Conservation (phyloP, 441 rosid genomes). For the Adansonia madagascariensis region DNA sequence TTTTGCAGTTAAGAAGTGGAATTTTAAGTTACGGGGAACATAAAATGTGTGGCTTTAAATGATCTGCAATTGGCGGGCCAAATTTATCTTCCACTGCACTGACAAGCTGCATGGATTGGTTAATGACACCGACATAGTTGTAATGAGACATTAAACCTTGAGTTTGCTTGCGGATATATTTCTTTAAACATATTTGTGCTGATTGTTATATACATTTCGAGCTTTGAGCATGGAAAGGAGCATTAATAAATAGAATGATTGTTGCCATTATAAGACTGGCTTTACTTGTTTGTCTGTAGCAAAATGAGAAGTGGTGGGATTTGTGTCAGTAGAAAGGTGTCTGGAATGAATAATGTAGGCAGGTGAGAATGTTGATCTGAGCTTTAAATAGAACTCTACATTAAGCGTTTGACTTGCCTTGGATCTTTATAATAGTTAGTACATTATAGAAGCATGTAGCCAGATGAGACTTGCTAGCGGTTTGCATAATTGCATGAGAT, state of each 20-base stretch:
- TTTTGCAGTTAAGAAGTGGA: constrained; percentile 46
- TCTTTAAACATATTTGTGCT: not conserved
- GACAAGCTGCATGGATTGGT: constrained; percentile 11
- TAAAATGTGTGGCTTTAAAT: constrained; percentile 25
- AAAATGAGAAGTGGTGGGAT: not conserved
- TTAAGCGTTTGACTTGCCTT: too few species aligned
- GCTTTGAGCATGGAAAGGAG: not conserved
- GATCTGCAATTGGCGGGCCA: not conserved
- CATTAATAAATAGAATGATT: too few species aligned
- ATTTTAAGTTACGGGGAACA: constrained; percentile 30
- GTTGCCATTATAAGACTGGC: too few species aligned
- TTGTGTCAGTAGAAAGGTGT: not conserved
- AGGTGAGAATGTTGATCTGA: too few species aligned
- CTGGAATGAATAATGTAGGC: too few species aligned
- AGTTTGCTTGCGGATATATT: not conserved
- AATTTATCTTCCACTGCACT: not conserved
- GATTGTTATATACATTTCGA: not conserved
- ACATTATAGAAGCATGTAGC: too few species aligned
- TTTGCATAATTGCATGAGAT: too few species aligned
- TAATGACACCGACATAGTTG: not conserved
- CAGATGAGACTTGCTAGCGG: too few species aligned
- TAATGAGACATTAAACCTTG: not conserved
- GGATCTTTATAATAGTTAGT: too few species aligned
- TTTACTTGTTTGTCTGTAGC: not conserved
- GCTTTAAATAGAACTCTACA: too few species aligned